Evolutionary conservation across 495 filamentous ascomycete genomes (phyloP), one percentile per base, ranked within the genome.

Genomic region (Daldinia childiae): DNA sequence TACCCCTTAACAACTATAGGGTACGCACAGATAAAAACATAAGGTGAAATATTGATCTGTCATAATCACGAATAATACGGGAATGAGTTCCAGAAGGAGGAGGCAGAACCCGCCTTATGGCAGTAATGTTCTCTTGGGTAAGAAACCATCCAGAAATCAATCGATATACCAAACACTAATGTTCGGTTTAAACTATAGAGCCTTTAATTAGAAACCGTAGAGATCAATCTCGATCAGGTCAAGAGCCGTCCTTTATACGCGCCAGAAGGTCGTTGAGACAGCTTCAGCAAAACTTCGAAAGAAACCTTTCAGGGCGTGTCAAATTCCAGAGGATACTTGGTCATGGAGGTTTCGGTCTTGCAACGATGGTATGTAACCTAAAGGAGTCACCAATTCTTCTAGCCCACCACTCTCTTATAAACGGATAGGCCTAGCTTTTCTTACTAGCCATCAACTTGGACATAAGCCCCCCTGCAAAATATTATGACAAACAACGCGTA

Each of bases 261-360:
- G 55, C 43, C 6, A 21, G 30, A 24, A 15, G 6, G 4, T 24
- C 41, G 0, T 21, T 21, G 17, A 27, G n/a, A 41, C 3, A 9
- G 11, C 9, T 29, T 12, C 17, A 26, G 9, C 6, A 41, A 1
- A 27, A 12, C 7, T 66, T 66, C 21, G 14, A 36, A 2, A 3
- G 17, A 26, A 21, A 24, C 8, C 4, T 3, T 29, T 9, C 12
- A 15, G 17, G 26, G 19, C 3, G 7, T 43, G 7, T 51, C 41
- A 21, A 36, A n/a, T 68, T 45, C 29, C 9, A 41, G 52, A 60
- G 50, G 30, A 36, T 60, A 8, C 64, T 68, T 6, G 64, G 64
- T 1, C 12, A 9, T 1, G 64, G 64, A 45, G 64, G 64, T 6
- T 61, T 17, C 14, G 64, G 64, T 0, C 24, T 68, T 14, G 64